Base-by-base conservation (phyloP, 1,284 basidiomycete species). In the Malassezia vespertilionis region DNA sequence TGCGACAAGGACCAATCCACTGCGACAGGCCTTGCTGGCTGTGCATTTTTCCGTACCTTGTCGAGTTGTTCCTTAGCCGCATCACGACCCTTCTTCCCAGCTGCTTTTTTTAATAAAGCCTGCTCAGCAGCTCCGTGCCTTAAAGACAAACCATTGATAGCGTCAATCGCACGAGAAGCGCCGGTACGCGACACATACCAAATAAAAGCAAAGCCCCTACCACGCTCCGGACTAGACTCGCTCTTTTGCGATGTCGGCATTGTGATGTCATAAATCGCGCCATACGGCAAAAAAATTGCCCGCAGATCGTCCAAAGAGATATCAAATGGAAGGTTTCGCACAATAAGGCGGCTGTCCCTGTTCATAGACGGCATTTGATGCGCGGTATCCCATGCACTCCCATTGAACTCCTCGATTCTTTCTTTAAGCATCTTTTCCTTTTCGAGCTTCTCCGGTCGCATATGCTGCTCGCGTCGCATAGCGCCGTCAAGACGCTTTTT, bases 1-100 rank as follows among this genome's bases (percentile, higher is more conserved):
- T 96, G 93, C 69, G 86, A 86, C 63, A 96, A 72, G 5, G 89
- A 89, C 87, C 89, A 96, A 74, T 96, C 90, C 27, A 97, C 91
- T 5, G 89, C 88, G 20, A 95, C 84, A 14, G 80, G 75, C 39
- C 89, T 76, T 57, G 80, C 82, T 20, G 65, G 59, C 26, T 65
- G 63, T 0, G 66, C 61, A 14, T 33, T 11, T 10, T 49, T 48
- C 12, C 54, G 54, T 1, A 60, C 61, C 10, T 34, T 41, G 24
- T 62, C 57, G 7, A 67, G 50, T 2, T 55, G 55, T 12, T 80
- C 72, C 75, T 78, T 63, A 72, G 74, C 59, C 76, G 74, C 67
- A 80, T 83, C 74, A 81, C 65, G 53, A 14, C 60, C 85, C 69
- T 77, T 79, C 71, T 84, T 83, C 63, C 84, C 82, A 33, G 60